Evolutionary conservation across 2,329 filamentous ascomycete genomes (phyloP), one percentile per base, ranked within the genome.

Genomic region (Diaporthe sp.): DNA sequence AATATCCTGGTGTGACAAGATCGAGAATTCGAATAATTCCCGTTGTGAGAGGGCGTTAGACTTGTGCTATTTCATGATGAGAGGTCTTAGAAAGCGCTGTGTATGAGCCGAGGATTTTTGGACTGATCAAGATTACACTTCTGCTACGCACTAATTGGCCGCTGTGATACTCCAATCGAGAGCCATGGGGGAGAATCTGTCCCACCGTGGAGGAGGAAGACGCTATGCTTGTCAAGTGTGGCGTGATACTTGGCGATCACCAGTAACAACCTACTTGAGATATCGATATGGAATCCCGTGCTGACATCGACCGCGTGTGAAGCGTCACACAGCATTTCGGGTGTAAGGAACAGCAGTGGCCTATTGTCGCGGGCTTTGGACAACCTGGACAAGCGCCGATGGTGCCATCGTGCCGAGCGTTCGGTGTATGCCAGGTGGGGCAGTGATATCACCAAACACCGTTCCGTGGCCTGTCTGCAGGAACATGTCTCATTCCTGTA

Each of bases 111-210:
- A 31, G 6, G 10, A 3, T 0, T 17, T 34, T n/a, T 46, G 4
- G 8, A 46, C 13, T 31, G 17, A 15, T 22, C 13, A 9, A 34
- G 25, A 15, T 25, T 8, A 15, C 25, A 31, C 0, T 22, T 42
- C 8, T 34, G 5, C 25, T 13, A 49, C 5, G 5, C 28, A 34
- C 9, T 49, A 22, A 65, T 22, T n/a, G 25, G 9, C 42, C 6
- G 42, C 17, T 44, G n/a, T 46, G 39, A 65, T 46, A 46, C 17
- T 34, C 28, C 17, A 65, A 34, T 49, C 28, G 61, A 49, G 17
- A 49, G 28, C 25, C 10, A 34, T 34, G 61, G 22, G 25, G 28
- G 42, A 49, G 87, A 57, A 87, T 82, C 78, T 87, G 10, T 73
- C 37, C 49, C 68, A 15, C 22, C n/a, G 46, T 31, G 37, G 42